Percentiles rank a stretch among this genome's conserved stretches.
phyloP scores from a whole-genome alignment of 805 yeast genomes.

The Candida stauntonica region DNA sequence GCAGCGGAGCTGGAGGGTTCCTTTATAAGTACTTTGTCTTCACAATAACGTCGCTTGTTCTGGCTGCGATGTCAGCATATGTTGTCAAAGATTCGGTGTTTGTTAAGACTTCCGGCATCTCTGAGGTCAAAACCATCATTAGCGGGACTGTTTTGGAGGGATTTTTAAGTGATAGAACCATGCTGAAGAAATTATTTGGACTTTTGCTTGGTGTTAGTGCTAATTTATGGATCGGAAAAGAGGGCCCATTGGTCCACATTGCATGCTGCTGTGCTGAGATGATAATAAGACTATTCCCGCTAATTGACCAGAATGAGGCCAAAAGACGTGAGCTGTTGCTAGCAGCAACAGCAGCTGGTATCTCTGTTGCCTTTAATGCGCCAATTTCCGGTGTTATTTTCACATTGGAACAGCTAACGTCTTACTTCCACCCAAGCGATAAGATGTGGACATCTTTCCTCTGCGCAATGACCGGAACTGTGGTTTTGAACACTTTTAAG shows the following conservation, averaged over 20 bases:
- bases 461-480: slow-evolving; percentile 69
- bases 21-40: slow-evolving; percentile 34
- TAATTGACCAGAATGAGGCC: slow-evolving; percentile 45
- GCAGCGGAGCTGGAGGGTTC: slow-evolving; percentile 27
- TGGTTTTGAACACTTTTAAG: slow-evolving; percentile 47
- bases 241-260: slow-evolving; percentile 83
- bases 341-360: slow-evolving; percentile 81
- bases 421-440: slow-evolving; percentile 56
- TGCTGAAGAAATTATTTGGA: slow-evolving; percentile 54
- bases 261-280: slow-evolving; percentile 54
- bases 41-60: slow-evolving; percentile 32
- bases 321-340: slow-evolving; percentile 58
- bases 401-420: slow-evolving; percentile 63
- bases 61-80: slow-evolving; percentile 36
- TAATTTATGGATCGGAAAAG: slow-evolving; percentile 81
- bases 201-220: slow-evolving; percentile 64
- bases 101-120: slow-evolving; percentile 58
- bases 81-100: slow-evolving; percentile 30
- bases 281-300: slow-evolving; percentile 32
- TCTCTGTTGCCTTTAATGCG: slow-evolving; percentile 79
- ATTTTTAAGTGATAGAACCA: slow-evolving; percentile 47
- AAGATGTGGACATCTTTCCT: slow-evolving; percentile 83
- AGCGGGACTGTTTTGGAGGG: slow-evolving; percentile 56
- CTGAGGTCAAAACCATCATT: slow-evolving; percentile 65
- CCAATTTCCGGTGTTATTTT: slow-evolving; percentile 88